These are phyloP conservation scores for Suillus americanus DNA, from an alignment of 768 basidiomycete genomes.

Conservation along the genomic window DNA sequence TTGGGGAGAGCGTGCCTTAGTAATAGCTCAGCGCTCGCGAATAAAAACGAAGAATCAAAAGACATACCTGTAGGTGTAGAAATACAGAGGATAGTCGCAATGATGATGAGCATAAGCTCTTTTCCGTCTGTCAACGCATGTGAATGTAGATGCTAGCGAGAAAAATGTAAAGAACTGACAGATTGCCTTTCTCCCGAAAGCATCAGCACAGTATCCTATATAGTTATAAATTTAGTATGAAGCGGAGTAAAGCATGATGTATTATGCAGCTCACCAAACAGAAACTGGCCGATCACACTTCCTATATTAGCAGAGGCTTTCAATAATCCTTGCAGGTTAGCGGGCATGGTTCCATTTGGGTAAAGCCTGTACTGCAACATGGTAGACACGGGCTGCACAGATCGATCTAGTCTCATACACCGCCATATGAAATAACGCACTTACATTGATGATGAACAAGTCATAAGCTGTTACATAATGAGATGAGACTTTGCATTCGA, in stretches of 20 bases:
- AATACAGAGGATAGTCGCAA: constrained; percentile 71
- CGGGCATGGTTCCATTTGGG: constrained; percentile 48
- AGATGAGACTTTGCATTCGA: background rate
- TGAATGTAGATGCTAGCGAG: constrained; percentile 6
- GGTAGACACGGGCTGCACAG: constrained; percentile 55
- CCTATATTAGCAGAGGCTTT: constrained; percentile 74
- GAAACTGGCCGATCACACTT: constrained; percentile 68
- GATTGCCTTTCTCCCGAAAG: constrained; percentile 66
- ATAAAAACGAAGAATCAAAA: background rate
- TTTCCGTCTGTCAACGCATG: constrained; percentile 53
- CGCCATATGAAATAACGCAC: constrained; percentile 12
- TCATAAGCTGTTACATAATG: constrained; percentile 54
- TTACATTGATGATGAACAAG: constrained; percentile 67
- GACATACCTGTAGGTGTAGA: constrained; percentile 57
- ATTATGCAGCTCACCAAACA: constrained; percentile 42
- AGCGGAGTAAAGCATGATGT: background rate
- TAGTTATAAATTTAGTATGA: background rate
- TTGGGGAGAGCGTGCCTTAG: constrained; percentile 48
- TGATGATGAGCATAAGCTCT: constrained; percentile 77
- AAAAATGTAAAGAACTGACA: constrained; percentile 36
- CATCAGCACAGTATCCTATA: constrained; percentile 62
- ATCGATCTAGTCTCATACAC: background rate
- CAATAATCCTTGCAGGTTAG: constrained; percentile 57
- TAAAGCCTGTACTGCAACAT: constrained; percentile 70
- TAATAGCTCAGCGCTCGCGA: background rate